Percentiles rank a stretch among this genome's conserved stretches.
Conservation (phyloP, 768 basidiomycete species). For the Termitomyces sp. region DNA sequence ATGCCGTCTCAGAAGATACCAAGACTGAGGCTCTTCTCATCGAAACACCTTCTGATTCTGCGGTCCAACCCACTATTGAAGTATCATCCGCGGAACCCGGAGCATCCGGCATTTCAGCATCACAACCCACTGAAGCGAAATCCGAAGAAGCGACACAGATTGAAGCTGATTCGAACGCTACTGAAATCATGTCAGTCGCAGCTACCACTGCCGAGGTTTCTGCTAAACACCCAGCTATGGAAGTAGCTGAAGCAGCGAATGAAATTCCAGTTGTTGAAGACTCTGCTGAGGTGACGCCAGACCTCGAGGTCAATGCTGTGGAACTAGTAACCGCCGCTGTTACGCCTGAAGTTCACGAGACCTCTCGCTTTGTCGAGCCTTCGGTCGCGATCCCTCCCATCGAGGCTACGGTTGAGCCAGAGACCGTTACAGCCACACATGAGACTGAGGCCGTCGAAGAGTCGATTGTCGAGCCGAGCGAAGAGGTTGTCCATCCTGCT, state of each 20-base stretch:
- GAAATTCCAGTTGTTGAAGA: neutral
- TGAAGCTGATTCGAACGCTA: neutral
- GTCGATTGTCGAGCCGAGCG: neutral
- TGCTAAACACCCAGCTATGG: neutral
- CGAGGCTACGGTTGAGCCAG: neutral
- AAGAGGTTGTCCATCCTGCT: neutral
- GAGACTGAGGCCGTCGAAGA: neutral
- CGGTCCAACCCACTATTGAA: neutral
- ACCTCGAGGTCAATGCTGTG: neutral
- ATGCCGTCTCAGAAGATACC: neutral
- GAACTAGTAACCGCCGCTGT: neutral
- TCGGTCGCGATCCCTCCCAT: neutral
- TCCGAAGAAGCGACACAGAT: neutral
- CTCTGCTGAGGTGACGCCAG: neutral
- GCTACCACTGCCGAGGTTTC: neutral
- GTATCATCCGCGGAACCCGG: neutral
- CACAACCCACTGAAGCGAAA: neutral
- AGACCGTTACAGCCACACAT: neutral
- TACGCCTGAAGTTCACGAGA: neutral
- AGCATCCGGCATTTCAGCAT: conserved; percentile 6
- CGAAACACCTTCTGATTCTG: neutral
- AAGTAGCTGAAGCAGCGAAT: neutral
- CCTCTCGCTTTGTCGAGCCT: neutral
- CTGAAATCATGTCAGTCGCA: neutral
- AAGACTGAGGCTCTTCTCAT: neutral